phyloP scores from a whole-genome alignment of 805 yeast species.

The Pichia eremophila region DNA sequence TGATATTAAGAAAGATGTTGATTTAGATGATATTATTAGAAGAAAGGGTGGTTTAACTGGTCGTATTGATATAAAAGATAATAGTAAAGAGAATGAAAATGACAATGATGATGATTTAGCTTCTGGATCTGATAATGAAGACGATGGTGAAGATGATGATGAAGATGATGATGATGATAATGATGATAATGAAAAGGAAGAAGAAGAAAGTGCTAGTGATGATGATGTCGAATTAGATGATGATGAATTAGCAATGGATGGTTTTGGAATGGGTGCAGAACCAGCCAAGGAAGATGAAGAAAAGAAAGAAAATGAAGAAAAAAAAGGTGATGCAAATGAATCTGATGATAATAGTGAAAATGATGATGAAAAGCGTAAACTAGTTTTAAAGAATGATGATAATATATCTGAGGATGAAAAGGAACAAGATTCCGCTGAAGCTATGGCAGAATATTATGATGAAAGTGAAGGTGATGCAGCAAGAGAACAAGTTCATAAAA shows the following conservation, averaged over 20 bases:
- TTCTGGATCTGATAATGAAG: slow-evolving; percentile 29
- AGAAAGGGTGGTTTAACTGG: slow-evolving; percentile 63
- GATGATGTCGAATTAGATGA: slow-evolving; percentile 14
- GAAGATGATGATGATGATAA: slow-evolving; percentile 15
- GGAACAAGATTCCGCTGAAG: slow-evolving; percentile 73
- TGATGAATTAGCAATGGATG: slow-evolving; percentile 34
- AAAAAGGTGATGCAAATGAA: slow-evolving; percentile 14
- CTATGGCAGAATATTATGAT: slow-evolving; percentile 71
- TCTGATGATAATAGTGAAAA: slow-evolving; percentile 28
- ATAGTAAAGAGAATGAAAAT: slow-evolving; percentile 30
- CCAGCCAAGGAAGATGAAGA: slow-evolving; percentile 13
- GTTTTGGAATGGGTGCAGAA: slow-evolving; percentile 30
- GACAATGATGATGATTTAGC: slow-evolving; percentile 24
- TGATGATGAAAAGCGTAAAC: slow-evolving; percentile 19
- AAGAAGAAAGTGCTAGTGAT: slow-evolving; percentile 21
- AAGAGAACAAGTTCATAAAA: slow-evolving; percentile 38
- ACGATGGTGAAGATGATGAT: slow-evolving; percentile 24
- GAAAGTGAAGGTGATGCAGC: slow-evolving; percentile 40
- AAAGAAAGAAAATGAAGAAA: slow-evolving; percentile 17
- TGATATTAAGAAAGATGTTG: slow-evolving; percentile 49
- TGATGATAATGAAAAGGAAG: neutral
- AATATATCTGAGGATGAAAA: slow-evolving; percentile 26
- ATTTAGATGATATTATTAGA: slow-evolving; percentile 78
- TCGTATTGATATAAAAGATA: slow-evolving; percentile 12
- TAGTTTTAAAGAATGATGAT: slow-evolving; percentile 13